Evolutionary conservation across 1,284 basidiomycete genomes (phyloP).

Genomic region (Papiliotrema nemorosa): DNA sequence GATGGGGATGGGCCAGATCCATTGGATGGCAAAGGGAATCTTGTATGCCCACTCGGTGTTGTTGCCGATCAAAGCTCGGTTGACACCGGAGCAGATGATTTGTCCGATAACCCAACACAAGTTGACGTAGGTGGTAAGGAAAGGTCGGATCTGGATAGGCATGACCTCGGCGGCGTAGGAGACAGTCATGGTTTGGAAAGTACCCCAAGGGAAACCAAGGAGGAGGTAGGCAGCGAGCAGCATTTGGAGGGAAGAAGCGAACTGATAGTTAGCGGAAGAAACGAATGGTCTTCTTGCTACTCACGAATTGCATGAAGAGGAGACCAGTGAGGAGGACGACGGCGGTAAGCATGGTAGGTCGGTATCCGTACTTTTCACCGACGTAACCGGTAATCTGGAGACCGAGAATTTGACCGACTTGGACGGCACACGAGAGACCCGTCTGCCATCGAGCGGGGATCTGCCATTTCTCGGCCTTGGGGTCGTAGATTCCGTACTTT

Average conservation of each 20-base stretch:
- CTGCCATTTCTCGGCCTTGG: conserved; percentile 2
- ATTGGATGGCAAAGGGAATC: conserved; percentile 51
- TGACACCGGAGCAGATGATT: conserved; percentile 44
- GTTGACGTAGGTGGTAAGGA: conserved; percentile 48
- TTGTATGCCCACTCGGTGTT: conserved; percentile 29
- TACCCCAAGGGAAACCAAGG: conserved; percentile 23
- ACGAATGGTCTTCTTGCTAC: too few species aligned
- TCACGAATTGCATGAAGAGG: conserved; percentile 44
- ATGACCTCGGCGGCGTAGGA: conserved; percentile 51
- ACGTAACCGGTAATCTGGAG: conserved; percentile 42
- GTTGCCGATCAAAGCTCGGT: conserved; percentile 30
- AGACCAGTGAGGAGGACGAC: conserved; percentile 35
- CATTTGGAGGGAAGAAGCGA: conserved; percentile 37
- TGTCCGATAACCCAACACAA: conserved; percentile 45
- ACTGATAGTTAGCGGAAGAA: conserved; percentile 22
- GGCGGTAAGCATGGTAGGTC: conserved; percentile 35
- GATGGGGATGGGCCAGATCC: conserved; percentile 44
- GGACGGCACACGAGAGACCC: conserved; percentile 32
- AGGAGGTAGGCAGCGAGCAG: conserved; percentile 48
- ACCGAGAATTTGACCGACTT: conserved; percentile 39
- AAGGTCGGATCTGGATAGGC: conserved; percentile 48
- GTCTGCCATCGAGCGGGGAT: conserved; percentile 49
- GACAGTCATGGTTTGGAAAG: conserved; percentile 35
- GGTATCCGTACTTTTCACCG: conserved; percentile 47
- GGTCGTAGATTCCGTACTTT: conserved; percentile 33